Percentiles rank a stretch among this genome's conserved stretches.
phyloP scores from a whole-genome alignment of 1,139 yeast species.

The Magnusiomyces suaveolens region DNA sequence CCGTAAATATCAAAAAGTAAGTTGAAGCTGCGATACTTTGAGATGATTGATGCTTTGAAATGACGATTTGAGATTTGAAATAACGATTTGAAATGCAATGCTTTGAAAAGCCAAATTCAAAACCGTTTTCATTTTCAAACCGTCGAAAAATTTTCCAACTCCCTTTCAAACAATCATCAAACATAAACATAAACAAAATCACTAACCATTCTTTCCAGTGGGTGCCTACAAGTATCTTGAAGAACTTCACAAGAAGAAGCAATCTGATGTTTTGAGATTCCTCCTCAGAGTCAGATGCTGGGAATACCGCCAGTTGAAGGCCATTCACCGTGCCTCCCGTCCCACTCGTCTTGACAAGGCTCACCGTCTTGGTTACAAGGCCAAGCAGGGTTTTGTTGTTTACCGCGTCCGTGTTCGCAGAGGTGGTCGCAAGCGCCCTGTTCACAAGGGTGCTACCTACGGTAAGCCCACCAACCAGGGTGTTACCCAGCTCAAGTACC shows the following conservation, averaged over 20 bases:
- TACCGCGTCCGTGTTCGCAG: constrained; percentile 99
- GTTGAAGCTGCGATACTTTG: too few species aligned
- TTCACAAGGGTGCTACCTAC: constrained; percentile 99
- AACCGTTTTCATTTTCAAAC: neutral
- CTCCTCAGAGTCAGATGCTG: constrained; percentile 99
- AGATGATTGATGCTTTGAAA: too few species aligned
- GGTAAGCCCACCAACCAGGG: constrained; percentile 99
- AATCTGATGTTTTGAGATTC: constrained; percentile 98
- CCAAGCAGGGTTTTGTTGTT: constrained; percentile 98
- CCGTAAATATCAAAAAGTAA: neutral
- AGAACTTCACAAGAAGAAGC: constrained; percentile 99
- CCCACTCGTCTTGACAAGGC: constrained; percentile 99
- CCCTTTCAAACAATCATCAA: constrained; percentile 1
- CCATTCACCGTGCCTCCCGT: constrained; percentile 96
- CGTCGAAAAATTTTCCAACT: neutral
- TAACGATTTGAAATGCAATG: neutral
- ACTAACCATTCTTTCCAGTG: constrained; percentile 39
- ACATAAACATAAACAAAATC: neutral
- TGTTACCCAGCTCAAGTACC: constrained; percentile 98
- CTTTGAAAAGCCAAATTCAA: too few species aligned
- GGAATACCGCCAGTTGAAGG: constrained; percentile 99
- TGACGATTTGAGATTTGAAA: too few species aligned
- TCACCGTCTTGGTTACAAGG: constrained; percentile 99
- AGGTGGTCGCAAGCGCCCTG: constrained; percentile 99
- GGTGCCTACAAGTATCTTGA: constrained; percentile 99